Evolutionary conservation across 192 early-diverging fungal genomes (phyloP).

Genomic region (Rhizophlyctis rosea): DNA sequence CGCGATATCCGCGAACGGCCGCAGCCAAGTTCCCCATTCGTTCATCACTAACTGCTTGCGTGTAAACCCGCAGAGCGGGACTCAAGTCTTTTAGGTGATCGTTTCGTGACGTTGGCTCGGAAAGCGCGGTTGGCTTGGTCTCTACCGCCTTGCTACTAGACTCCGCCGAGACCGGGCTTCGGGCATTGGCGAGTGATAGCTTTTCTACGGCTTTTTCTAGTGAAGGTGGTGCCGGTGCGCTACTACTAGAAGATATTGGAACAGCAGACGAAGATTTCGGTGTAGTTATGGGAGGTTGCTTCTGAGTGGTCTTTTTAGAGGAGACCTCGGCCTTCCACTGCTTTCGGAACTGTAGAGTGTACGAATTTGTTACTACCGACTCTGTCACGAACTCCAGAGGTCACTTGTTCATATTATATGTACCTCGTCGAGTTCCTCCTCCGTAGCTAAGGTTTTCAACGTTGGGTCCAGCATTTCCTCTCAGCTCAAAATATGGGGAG

Average conservation of each 20-base stretch:
- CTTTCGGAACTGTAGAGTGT: not conserved
- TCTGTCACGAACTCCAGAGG: too few species aligned
- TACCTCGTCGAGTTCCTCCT: not conserved
- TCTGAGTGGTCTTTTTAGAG: not conserved
- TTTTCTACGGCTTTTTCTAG: not conserved
- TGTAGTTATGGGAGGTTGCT: not conserved
- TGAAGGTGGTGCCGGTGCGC: not conserved
- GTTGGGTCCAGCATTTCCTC: not conserved
- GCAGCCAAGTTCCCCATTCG: conserved; percentile 24
- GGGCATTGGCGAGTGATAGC: not conserved
- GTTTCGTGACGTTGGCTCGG: too few species aligned
- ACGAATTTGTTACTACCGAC: not conserved
- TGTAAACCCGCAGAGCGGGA: not conserved
- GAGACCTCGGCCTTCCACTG: not conserved
- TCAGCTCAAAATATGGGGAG: too few species aligned
- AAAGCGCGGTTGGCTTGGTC: not conserved
- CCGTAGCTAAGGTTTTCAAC: not conserved
- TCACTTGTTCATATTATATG: not conserved
- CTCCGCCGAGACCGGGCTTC: not conserved
- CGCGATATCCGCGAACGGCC: conserved; percentile 13
- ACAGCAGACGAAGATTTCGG: not conserved
- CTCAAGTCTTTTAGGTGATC: too few species aligned
- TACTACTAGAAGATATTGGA: not conserved
- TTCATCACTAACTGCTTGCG: not conserved
- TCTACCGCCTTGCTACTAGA: not conserved